Evolutionary conservation across 352 stramenopile species (phyloP).

Genomic region (Thraustotheca clavata): DNA sequence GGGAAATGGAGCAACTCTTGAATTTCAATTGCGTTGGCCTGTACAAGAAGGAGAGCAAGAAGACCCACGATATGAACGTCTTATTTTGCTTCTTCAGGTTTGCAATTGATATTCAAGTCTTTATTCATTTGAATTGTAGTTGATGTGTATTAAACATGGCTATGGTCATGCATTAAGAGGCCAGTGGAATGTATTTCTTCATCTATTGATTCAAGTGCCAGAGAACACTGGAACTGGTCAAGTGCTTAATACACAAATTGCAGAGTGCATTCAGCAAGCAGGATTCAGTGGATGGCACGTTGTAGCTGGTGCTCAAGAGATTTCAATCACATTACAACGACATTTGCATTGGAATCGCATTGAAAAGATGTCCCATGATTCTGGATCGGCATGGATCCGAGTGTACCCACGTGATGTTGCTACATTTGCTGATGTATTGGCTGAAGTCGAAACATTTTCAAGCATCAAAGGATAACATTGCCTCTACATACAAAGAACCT

Average conservation of each 20-base stretch:
- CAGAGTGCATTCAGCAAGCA: conserved; percentile 67
- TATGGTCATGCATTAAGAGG: conserved; percentile 64
- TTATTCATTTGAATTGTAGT: conserved; percentile 14
- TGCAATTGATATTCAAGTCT: neutral
- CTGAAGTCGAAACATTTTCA: conserved; percentile 56
- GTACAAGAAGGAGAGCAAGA: conserved; percentile 81
- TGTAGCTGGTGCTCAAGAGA: conserved; percentile 70
- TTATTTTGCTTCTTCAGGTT: conserved; percentile 75
- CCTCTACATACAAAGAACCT: neutral
- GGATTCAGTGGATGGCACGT: conserved; percentile 83
- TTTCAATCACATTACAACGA: conserved; percentile 79
- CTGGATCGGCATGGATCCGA: conserved; percentile 72
- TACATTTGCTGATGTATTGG: conserved; percentile 60
- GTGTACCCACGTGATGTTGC: conserved; percentile 79
- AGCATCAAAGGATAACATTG: neutral
- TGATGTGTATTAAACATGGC: conserved; percentile 69
- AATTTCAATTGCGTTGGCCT: conserved; percentile 80
- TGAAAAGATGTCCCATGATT: conserved; percentile 84
- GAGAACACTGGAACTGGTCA: conserved; percentile 36
- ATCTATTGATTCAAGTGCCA: conserved; percentile 69
- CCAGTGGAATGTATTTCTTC: conserved; percentile 79
- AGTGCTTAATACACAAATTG: conserved; percentile 57
- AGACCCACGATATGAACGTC: conserved; percentile 76
- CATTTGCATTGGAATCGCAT: conserved; percentile 84
- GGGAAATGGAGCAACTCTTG: conserved; percentile 71